These are phyloP conservation scores for Pseudogymnoascus sp. DNA, from an alignment of 2,329 filamentous ascomycete species.

Conservation along the genomic window DNA sequence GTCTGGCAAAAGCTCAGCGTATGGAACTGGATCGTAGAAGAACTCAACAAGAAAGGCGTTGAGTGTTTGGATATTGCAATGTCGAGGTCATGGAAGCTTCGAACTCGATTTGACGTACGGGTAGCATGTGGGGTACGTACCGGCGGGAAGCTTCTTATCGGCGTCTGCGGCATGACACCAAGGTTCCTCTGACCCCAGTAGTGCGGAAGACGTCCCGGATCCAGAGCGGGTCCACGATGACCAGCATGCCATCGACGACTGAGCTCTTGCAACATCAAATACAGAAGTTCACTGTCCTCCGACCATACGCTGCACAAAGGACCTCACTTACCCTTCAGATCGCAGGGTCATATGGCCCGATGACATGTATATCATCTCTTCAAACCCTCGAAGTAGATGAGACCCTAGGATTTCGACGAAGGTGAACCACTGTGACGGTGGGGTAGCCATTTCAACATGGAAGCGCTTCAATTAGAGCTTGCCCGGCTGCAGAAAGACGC, in stretches of 20 bases:
- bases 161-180: constrained; percentile 3
- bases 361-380: constrained; percentile 12
- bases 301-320: constrained; percentile 1
- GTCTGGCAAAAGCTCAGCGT: neutral
- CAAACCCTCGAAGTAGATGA: neutral
- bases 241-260: constrained; percentile 1
- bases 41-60: neutral
- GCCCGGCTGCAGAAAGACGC: constrained; percentile 28
- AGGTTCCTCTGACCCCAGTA: constrained; percentile 11
- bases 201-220: constrained; percentile 11
- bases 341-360: neutral
- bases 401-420: neutral
- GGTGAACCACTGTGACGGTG: constrained; percentile 14
- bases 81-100: neutral
- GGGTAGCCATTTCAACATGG: constrained; percentile 27
- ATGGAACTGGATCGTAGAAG: neutral
- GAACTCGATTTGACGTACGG: constrained; percentile 8
- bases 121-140: constrained; percentile 12
- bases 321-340: neutral
- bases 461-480: constrained; percentile 29
- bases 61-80: neutral
- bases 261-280: neutral
- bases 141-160: constrained; percentile 6
- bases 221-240: constrained; percentile 11
- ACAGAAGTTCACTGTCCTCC: neutral